phyloP scores from a whole-genome alignment of 768 basidiomycete genomes.

The Suillus alpinus region DNA sequence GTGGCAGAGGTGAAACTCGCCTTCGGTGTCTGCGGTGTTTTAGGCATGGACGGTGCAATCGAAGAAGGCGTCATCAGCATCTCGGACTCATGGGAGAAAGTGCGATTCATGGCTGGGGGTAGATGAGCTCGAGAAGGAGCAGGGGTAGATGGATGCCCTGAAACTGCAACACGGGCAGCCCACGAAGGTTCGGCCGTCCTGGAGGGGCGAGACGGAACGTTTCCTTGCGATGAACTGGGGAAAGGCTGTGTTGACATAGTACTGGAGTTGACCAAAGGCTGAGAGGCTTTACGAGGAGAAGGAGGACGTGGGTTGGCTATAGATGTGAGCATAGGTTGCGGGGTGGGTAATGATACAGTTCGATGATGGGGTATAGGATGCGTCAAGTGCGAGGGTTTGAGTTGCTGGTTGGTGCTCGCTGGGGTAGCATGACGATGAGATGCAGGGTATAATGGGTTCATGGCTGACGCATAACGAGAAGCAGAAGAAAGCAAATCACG shows the following conservation, averaged over 20 bases:
- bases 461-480: slow-evolving; percentile 17
- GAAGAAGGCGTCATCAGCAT: slow-evolving; percentile 66
- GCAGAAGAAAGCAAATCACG: slow-evolving; percentile 19
- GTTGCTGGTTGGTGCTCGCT: slow-evolving; percentile 15
- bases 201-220: neutral
- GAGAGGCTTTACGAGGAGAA: slow-evolving; percentile 28
- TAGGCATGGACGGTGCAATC: slow-evolving; percentile 47
- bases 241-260: slow-evolving; percentile 27
- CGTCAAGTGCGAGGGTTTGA: slow-evolving; percentile 16
- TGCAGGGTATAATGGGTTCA: slow-evolving; percentile 22
- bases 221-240: slow-evolving; percentile 17
- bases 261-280: slow-evolving; percentile 23
- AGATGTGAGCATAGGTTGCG: slow-evolving; percentile 13
- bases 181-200: slow-evolving; percentile 8
- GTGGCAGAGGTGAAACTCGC: slow-evolving; percentile 1
- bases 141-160: slow-evolving; percentile 31
- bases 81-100: slow-evolving; percentile 47
- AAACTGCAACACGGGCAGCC: slow-evolving; percentile 23
- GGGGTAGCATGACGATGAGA: slow-evolving; percentile 21
- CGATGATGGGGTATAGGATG: slow-evolving; percentile 32
- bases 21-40: slow-evolving; percentile 24
- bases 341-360: slow-evolving; percentile 34
- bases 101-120: slow-evolving; percentile 29
- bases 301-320: slow-evolving; percentile 17
- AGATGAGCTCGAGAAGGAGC: slow-evolving; percentile 24